phyloP scores from a whole-genome alignment of 306 rosid genomes.

The Vicia sativa region DNA sequence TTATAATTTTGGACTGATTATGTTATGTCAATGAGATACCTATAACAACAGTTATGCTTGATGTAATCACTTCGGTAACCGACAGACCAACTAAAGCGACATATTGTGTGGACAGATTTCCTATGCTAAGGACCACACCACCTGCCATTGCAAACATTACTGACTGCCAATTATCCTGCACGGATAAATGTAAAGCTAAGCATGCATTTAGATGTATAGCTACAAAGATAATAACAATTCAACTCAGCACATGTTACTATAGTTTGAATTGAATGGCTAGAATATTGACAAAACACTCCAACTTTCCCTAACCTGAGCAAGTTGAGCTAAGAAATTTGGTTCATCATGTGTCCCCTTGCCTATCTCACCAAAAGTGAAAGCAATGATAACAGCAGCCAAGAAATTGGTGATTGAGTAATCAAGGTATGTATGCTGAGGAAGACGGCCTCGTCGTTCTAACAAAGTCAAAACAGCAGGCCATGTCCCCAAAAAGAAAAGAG shows the following conservation, averaged over 20 bases:
- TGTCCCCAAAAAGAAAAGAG: constrained; percentile 82
- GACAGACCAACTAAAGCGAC: no score
- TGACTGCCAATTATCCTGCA: no score
- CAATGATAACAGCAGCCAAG: constrained; percentile 77
- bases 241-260: background rate
- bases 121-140: no score
- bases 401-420: constrained; percentile 90
- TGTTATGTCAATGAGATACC: no score
- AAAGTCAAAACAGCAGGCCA: constrained; percentile 90
- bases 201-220: background rate
- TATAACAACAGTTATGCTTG: no score
- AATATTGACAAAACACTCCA: background rate
- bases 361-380: constrained; percentile 77
- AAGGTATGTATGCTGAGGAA: constrained; percentile 92
- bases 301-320: constrained; percentile 56
- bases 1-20: no score
- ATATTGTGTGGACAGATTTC: no score
- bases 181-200: no score
- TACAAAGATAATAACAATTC: background rate
- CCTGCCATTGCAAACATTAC: no score
- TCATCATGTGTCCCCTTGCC: constrained; percentile 55
- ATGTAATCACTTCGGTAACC: no score
- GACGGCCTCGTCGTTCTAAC: constrained; percentile 86
- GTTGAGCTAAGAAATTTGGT: constrained; percentile 77
- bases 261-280: background rate